Conservation (phyloP, 768 basidiomycete genomes). For the Termitomyces sp. region DNA sequence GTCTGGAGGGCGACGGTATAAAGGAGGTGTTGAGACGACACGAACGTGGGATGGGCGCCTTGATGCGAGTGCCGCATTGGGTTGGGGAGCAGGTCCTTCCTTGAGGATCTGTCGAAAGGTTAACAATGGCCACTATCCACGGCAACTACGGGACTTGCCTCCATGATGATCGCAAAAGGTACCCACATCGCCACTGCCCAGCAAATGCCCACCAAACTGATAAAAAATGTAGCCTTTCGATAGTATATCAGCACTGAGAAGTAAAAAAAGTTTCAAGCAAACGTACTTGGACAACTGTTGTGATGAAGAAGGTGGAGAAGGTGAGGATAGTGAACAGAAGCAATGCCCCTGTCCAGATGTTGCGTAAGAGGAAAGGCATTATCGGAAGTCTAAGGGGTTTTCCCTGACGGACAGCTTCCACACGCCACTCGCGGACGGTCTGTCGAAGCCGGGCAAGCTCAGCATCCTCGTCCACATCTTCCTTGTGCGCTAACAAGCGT, state of each 20-base stretch:
- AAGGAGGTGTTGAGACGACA: conserved; percentile 44
- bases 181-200: conserved; percentile 99
- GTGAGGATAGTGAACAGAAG: conserved; percentile 75
- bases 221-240: conserved; percentile 68
- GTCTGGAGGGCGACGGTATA: conserved; percentile 25
- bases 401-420: conserved; percentile 74
- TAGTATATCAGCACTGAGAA: neutral
- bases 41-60: conserved; percentile 47
- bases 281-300: conserved; percentile 64
- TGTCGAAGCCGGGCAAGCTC: conserved; percentile 66
- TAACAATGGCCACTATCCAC: neutral
- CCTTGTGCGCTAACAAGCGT: conserved; percentile 66
- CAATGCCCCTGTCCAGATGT: conserved; percentile 90
- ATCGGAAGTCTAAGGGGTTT: conserved; percentile 73
- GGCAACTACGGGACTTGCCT: conserved; percentile 39
- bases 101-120: conserved; percentile 55
- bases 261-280: neutral
- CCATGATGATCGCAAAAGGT: conserved; percentile 97
- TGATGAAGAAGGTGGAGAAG: conserved; percentile 82
- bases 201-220: conserved; percentile 84
- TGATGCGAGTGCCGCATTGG: conserved; percentile 14
- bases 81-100: conserved; percentile 47
- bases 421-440: conserved; percentile 76
- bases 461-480: conserved; percentile 68
- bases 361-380: conserved; percentile 87